Base-by-base conservation (phyloP, 2,329 filamentous ascomycete species). In the Aureobasidium melanogenum region DNA sequence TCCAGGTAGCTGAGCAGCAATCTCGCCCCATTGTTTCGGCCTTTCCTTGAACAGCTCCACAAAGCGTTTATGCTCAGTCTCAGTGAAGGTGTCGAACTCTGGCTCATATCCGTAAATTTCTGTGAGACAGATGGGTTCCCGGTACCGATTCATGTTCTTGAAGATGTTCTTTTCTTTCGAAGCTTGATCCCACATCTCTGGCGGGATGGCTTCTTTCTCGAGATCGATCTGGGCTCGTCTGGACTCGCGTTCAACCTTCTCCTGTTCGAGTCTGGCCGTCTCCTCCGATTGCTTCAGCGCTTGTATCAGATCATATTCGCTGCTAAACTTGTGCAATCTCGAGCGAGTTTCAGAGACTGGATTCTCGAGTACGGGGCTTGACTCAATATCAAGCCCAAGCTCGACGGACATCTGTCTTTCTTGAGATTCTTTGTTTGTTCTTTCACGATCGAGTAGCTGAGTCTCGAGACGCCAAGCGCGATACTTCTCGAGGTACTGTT, bases 11-110 rank as follows among this genome's bases (percentile, higher is more conserved):
- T 80, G 80, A 62, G 88, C 84, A 5, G 89, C 87, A 62, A 94
- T 85, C 67, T 84, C 85, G 61, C 88, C 88, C 88, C 88, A 94
- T 69, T 91, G 88, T 78, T 94, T 94, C 0, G 88, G 88, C 62
- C 82, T 83, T 64, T 90, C 87, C 55, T 89, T 79, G 68, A 91
- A 93, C 12, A 84, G 81, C 66, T 87, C 85, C 66, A 91, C 87
- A 69, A 94, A 91, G 30, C 82, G 78, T 47, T 83, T 80, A 39
- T 83, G 80, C 71, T 94, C 89, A 64, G 88, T 83, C 19, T 83
- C 79, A 0, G 84, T 88, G 72, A 92, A 93, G 69, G 91, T 89
- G 69, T 90, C 85, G 58, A 85, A 78, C 5, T 87, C 86, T 14
- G 88, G 86, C 50, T 90, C 80, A 54, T 89, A 87, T 62, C 89